phyloP scores from a whole-genome alignment of 495 filamentous ascomycete species.

The Hyaloscypha finlandica region DNA sequence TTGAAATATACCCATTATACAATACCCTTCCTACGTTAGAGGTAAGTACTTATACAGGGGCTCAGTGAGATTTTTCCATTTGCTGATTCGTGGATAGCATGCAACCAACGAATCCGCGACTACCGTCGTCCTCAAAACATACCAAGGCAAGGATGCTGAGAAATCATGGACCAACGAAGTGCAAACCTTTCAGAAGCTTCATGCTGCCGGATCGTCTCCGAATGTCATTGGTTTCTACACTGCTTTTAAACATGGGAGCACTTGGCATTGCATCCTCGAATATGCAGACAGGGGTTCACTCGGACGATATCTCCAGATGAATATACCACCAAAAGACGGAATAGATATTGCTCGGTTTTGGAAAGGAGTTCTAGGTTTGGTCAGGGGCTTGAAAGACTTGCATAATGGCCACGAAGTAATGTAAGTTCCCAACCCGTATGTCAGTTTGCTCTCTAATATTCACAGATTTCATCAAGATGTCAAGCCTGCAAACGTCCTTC shows the following conservation, averaged over 20 bases:
- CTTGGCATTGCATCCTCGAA: constrained; percentile 45
- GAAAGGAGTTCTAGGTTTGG: constrained; percentile 37
- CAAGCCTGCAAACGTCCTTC: constrained; percentile 43
- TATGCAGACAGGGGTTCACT: constrained; percentile 45
- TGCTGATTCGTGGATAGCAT: no score
- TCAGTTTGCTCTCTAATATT: neutral
- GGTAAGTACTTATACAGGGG: no score
- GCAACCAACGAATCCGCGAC: constrained; percentile 11
- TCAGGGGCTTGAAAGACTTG: constrained; percentile 32
- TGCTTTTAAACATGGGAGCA: constrained; percentile 37
- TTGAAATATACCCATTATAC: constrained; percentile 34
- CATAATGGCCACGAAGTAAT: constrained; percentile 10
- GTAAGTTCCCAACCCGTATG: constrained; percentile 4
- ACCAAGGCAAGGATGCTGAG: constrained; percentile 33
- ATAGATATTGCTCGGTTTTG: constrained; percentile 43
- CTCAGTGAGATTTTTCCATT: no score
- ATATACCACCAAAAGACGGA: constrained; percentile 28
- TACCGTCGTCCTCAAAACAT: constrained; percentile 45
- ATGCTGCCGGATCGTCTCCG: constrained; percentile 11
- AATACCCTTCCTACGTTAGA: constrained; percentile 16
- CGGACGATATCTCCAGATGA: constrained; percentile 37
- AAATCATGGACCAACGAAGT: constrained; percentile 38
- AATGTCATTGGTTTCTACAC: constrained; percentile 41
- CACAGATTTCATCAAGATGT: constrained; percentile 42
- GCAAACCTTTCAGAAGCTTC: constrained; percentile 37